These are phyloP conservation scores for Thalassiosira livingstoniorum DNA, from an alignment of 352 stramenopile species.

Conservation along the genomic window DNA sequence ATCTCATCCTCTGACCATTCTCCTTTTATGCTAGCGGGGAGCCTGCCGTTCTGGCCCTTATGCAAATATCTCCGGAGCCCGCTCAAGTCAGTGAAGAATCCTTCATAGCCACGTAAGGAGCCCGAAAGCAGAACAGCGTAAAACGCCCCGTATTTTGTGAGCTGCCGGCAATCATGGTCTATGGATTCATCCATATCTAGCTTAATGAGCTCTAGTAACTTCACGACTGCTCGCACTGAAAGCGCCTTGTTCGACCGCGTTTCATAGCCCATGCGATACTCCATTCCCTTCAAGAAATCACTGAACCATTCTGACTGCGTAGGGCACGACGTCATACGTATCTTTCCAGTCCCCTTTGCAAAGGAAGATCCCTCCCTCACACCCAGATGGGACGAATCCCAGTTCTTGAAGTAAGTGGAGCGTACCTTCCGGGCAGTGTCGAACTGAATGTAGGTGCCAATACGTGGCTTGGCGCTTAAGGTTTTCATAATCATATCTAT, in stretches of 20 bases:
- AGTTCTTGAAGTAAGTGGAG: conserved; percentile 8
- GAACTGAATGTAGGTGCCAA: conserved; percentile 13
- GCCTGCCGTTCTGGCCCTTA: neutral
- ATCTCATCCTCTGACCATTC: neutral
- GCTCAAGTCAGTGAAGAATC: conserved; percentile 24
- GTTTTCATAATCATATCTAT: conserved; percentile 26
- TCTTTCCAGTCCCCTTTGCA: neutral
- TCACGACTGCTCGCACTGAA: neutral
- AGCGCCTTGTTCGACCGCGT: conserved; percentile 11
- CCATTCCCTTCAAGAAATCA: conserved; percentile 5
- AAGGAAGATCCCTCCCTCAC: conserved; percentile 11
- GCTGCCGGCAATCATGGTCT: neutral
- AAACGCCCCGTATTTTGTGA: conserved; percentile 18
- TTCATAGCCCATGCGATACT: conserved; percentile 30
- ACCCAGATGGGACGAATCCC: conserved; percentile 22
- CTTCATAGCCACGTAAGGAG: conserved; percentile 26
- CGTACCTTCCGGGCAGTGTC: conserved; percentile 14
- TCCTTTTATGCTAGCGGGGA: neutral
- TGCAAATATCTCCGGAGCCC: neutral
- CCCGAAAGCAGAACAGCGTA: neutral
- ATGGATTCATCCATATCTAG: neutral
- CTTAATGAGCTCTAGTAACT: conserved; percentile 5
- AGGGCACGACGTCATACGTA: conserved; percentile 4
- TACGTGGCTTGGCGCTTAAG: conserved; percentile 4
- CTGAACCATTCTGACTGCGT: conserved; percentile 22